phyloP scores from a whole-genome alignment of 306 rosid genomes.

The Cicer pinnatifidum region DNA sequence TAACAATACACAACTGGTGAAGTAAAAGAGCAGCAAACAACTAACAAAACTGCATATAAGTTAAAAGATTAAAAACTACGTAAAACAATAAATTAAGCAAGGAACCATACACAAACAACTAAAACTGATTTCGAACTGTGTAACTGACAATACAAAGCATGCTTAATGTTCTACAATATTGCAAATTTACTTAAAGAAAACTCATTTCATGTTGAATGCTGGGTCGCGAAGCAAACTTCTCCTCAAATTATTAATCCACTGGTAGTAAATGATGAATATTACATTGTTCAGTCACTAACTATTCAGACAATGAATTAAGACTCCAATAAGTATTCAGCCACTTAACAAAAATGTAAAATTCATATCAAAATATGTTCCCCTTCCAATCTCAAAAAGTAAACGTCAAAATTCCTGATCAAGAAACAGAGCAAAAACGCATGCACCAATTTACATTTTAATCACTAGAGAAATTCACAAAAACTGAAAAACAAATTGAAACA shows the following conservation, averaged over 20 bases:
- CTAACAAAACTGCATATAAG: not conserved
- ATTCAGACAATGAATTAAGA: no score
- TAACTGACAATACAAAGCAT: not conserved
- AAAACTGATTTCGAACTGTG: not conserved
- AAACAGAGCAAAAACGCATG: constrained; percentile 14
- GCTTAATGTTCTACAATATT: not conserved
- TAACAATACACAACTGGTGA: not conserved
- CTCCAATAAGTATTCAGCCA: not conserved
- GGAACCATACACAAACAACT: not conserved
- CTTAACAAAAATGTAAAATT: constrained; percentile 5
- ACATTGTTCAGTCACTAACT: not conserved
- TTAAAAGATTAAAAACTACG: not conserved
- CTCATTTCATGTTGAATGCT: not conserved
- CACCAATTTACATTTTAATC: constrained; percentile 16
- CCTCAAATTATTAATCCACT: not conserved
- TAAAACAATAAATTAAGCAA: not conserved
- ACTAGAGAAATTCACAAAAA: not conserved
- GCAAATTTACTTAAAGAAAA: not conserved
- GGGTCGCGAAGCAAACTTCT: not conserved
- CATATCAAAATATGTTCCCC: not conserved
- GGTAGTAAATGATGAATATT: not conserved
- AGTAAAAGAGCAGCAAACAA: not conserved
- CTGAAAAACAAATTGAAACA: not conserved
- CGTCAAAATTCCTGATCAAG: constrained; percentile 28
- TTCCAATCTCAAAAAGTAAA: constrained; percentile 17